Conservation (phyloP, 306 rosid species). For the Cyamopsis tetragonoloba region DNA sequence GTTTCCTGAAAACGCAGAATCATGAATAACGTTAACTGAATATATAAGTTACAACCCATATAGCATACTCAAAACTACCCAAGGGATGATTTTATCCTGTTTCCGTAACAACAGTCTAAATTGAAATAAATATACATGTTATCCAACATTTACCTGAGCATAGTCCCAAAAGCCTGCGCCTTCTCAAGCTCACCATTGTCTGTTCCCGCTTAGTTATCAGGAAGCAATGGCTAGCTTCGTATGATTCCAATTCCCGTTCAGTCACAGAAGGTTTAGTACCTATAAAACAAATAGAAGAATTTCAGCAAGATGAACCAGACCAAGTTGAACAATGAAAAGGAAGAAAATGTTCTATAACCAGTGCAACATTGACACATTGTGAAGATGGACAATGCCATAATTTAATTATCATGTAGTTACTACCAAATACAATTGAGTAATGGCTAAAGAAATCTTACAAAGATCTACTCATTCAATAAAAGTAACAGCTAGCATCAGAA, state of each 20-base stretch:
- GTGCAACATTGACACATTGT: not conserved
- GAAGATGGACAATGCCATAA: not conserved
- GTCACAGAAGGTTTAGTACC: slow-evolving; percentile 7
- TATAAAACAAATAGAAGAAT: not conserved
- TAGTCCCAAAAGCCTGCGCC: slow-evolving; percentile 78
- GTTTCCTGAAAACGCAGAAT: slow-evolving; percentile 44
- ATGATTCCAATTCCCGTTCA: slow-evolving; percentile 26
- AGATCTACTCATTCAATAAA: not conserved
- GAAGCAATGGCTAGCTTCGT: slow-evolving; percentile 2
- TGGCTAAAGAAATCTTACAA: slow-evolving; percentile 9
- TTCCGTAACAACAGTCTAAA: not conserved
- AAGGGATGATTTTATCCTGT: not conserved
- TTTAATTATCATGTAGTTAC: not conserved
- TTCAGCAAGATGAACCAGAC: not conserved
- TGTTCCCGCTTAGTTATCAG: slow-evolving; percentile 8
- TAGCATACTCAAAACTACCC: not conserved
- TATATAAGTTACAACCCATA: not conserved
- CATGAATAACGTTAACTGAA: slow-evolving; percentile 5
- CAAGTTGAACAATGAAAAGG: not conserved
- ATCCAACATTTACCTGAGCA: slow-evolving; percentile 52
- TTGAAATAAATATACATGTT: not conserved
- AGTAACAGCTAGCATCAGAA: not conserved
- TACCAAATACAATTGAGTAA: not conserved
- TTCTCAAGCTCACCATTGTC: slow-evolving; percentile 82
- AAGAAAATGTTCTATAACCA: not conserved